These are phyloP conservation scores for Penicillium diatomitis DNA, from an alignment of 495 filamentous ascomycete genomes.

Conservation along the genomic window DNA sequence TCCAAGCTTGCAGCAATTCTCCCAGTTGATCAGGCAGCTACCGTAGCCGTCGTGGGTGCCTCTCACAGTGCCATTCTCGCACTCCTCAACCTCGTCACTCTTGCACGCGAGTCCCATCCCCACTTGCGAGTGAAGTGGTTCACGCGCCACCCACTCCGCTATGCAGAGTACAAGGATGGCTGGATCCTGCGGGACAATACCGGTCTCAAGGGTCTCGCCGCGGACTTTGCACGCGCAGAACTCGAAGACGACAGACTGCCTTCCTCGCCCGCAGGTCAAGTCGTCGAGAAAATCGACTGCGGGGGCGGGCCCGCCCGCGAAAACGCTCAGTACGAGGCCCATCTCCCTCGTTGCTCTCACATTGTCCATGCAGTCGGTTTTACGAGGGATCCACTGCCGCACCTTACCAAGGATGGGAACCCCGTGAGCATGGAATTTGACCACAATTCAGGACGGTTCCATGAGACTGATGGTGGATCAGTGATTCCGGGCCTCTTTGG, in stretches of 20 bases:
- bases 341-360: slow-evolving; percentile 40
- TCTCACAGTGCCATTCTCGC: slow-evolving; percentile 55
- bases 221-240: slow-evolving; percentile 47
- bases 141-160: slow-evolving; percentile 49
- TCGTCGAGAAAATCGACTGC: slow-evolving; percentile 43
- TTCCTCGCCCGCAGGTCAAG: slow-evolving; percentile 38
- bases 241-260: slow-evolving; percentile 42
- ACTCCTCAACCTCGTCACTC: slow-evolving; percentile 47
- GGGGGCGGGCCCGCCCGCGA: slow-evolving; percentile 29
- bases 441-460: slow-evolving; percentile 40
- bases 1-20: slow-evolving; percentile 36
- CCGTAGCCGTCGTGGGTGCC: slow-evolving; percentile 48
- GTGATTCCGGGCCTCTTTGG: slow-evolving; percentile 44
- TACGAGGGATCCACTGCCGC: slow-evolving; percentile 38
- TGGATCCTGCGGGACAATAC: slow-evolving; percentile 58
- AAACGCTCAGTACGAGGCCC: slow-evolving; percentile 27
- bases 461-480: slow-evolving; percentile 19
- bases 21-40: slow-evolving; percentile 23
- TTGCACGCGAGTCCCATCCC: slow-evolving; percentile 41
- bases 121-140: slow-evolving; percentile 51
- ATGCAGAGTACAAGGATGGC: slow-evolving; percentile 51
- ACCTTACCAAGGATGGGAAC: slow-evolving; percentile 22
- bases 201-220: slow-evolving; percentile 51
- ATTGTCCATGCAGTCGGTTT: slow-evolving; percentile 50
- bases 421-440: slow-evolving; percentile 38